Evolutionary conservation across 2,329 filamentous ascomycete genomes (phyloP), one percentile per base, ranked within the genome.

Genomic region (Ophiostoma pallidulum): DNA sequence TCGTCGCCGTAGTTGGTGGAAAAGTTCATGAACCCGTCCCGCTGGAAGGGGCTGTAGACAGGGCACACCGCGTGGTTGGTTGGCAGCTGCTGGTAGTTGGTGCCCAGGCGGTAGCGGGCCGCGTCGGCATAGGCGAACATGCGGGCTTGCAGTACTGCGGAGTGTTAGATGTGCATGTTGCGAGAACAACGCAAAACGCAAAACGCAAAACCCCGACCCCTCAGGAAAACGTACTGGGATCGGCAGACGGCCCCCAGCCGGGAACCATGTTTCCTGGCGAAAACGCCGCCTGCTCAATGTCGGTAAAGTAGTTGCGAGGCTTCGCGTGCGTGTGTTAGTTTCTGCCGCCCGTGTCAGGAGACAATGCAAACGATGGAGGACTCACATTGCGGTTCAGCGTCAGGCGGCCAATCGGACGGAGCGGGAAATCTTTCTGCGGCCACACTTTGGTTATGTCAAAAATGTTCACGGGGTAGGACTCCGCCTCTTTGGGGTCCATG

Each of bases 251-350:
- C 3, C 66, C 74, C 47, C 74, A 66, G 4, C 77, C 76, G 0
- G 74, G 73, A 0, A 79, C 73, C 62, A 78, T 68, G 22, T 66
- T 75, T 1, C 68, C 70, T 0, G 77, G 76, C 0, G 71, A 75
- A 52, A 80, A 80, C 0, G 74, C 71, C 0, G 73, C 71, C 58
- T 80, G 76, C 54, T 80, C 76, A 41, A 76, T 69, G 49, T 81
- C 52, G 4, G 54, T 52, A 36, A 60, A 60, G 50, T 49, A 57
- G 32, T 60, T 58, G 8, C 49, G 45, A 0, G 53, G 53, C 48
- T 50, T 13, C 31, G 14, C 6, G 6, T 19, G 4, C 6, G 28
- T 41, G 4, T 4, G 28, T 41, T 10, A 28, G 24, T 10, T 28
- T 6, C 24, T 10, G 10, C 24, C 24, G 10, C 24, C 6, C 24